phyloP scores from a whole-genome alignment of 1,284 basidiomycete genomes.

The Meripilus lineatus region DNA sequence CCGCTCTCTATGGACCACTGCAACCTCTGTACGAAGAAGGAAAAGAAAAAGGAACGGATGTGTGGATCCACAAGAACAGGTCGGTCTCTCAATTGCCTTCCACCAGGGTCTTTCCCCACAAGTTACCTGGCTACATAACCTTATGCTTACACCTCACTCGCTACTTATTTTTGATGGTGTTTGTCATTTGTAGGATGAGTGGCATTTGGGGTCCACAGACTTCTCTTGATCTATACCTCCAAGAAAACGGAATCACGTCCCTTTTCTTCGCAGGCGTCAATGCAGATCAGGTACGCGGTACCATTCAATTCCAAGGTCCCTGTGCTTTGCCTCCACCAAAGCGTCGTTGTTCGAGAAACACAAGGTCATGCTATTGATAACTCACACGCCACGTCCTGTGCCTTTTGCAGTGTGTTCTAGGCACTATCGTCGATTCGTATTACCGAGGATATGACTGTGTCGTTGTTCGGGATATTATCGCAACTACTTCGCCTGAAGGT shows the following conservation, averaged over 20 bases:
- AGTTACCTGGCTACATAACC: neutral
- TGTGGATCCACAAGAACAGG: conserved; percentile 74
- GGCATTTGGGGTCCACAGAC: conserved; percentile 61
- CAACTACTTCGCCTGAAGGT: conserved; percentile 58
- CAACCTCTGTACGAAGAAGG: conserved; percentile 52
- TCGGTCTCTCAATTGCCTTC: conserved; percentile 21
- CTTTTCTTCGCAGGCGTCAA: conserved; percentile 64
- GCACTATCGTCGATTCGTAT: conserved; percentile 60
- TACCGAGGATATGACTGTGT: conserved; percentile 61
- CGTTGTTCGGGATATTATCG: conserved; percentile 50
- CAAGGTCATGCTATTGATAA: neutral
- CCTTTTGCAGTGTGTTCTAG: conserved; percentile 54
- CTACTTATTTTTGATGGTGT: neutral
- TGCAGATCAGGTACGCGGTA: conserved; percentile 50
- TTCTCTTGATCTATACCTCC: conserved; percentile 53
- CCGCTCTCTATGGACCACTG: conserved; percentile 56
- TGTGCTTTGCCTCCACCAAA: neutral
- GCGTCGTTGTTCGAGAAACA: neutral
- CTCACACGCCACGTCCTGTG: neutral
- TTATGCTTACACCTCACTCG: no score
- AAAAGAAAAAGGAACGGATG: conserved; percentile 48
- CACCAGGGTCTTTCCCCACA: neutral
- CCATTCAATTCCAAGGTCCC: neutral
- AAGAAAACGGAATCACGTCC: conserved; percentile 58
- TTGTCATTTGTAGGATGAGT: conserved; percentile 46